Evolutionary conservation across 2,329 filamentous ascomycete genomes (phyloP).

Genomic region (Mycosphaerelloides madeirae): DNA sequence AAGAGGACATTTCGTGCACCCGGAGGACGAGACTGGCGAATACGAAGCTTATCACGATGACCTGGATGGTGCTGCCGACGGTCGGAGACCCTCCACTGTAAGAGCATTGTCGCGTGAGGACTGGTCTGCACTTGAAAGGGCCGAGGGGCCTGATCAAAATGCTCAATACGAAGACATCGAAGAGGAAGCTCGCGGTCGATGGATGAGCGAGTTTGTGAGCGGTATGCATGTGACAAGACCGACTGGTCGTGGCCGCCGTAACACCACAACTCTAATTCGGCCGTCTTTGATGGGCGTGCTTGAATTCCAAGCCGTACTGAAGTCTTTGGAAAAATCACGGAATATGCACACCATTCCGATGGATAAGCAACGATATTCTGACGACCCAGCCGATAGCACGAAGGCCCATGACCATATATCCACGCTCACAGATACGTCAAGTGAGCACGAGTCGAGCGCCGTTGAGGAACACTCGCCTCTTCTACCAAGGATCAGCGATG

Average conservation of each 20-base stretch:
- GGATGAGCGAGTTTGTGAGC: slow-evolving; percentile 76
- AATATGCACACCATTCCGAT: slow-evolving; percentile 69
- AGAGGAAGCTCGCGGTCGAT: slow-evolving; percentile 59
- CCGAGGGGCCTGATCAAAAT: slow-evolving; percentile 45
- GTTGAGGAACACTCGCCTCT: slow-evolving; percentile 10
- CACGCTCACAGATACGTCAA: slow-evolving; percentile 43
- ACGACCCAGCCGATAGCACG: slow-evolving; percentile 52
- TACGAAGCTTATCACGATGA: slow-evolving; percentile 50
- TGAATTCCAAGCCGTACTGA: slow-evolving; percentile 86
- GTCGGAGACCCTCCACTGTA: slow-evolving; percentile 35
- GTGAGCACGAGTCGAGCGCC: slow-evolving; percentile 15
- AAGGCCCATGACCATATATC: slow-evolving; percentile 46
- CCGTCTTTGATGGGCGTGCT: slow-evolving; percentile 89
- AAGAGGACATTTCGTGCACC: slow-evolving; percentile 65
- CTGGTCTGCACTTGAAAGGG: slow-evolving; percentile 55
- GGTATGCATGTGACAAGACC: slow-evolving; percentile 86
- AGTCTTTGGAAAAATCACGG: slow-evolving; percentile 77
- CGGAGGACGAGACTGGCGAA: slow-evolving; percentile 56
- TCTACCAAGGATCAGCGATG: slow-evolving; percentile 4
- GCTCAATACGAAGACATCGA: slow-evolving; percentile 53
- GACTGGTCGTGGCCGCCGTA: slow-evolving; percentile 60
- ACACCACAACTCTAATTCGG: slow-evolving; percentile 75
- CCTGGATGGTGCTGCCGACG: slow-evolving; percentile 42
- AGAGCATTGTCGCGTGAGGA: slow-evolving; percentile 57
- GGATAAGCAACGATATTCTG: slow-evolving; percentile 64